Percentiles rank a stretch among this genome's conserved stretches.
phyloP scores from a whole-genome alignment of 768 basidiomycete species.

The Chalciporus pseudorubinellus region DNA sequence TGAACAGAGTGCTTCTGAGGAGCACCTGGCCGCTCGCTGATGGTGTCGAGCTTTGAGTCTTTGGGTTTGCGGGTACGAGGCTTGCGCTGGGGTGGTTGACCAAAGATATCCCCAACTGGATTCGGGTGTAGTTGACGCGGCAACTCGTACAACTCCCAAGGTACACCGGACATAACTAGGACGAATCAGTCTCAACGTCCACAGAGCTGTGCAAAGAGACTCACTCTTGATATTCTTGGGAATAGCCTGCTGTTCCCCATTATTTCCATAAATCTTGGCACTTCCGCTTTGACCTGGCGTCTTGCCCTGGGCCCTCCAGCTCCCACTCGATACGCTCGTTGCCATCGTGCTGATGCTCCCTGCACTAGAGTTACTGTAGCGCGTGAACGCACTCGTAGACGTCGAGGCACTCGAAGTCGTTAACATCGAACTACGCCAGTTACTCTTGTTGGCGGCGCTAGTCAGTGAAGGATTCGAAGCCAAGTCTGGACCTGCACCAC shows the following conservation, averaged over 20 bases:
- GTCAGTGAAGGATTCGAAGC: conserved; percentile 62
- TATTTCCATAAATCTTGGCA: conserved; percentile 12
- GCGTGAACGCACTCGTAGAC: conserved; percentile 70
- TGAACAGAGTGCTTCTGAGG: conserved; percentile 46
- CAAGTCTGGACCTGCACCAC: conserved; percentile 46
- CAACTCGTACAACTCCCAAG: conserved; percentile 69
- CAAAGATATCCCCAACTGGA: conserved; percentile 62
- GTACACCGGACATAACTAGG: conserved; percentile 73
- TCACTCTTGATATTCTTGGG: conserved; percentile 83
- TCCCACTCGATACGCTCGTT: conserved; percentile 72
- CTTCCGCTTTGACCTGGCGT: conserved; percentile 13
- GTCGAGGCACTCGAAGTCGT: conserved; percentile 68
- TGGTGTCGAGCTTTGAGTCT: conserved; percentile 68
- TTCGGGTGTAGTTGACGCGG: conserved; percentile 65
- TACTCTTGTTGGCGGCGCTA: conserved; percentile 38
- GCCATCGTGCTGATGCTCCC: conserved; percentile 78
- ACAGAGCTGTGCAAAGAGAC: conserved; percentile 28
- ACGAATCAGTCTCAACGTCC: background rate
- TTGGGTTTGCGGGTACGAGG: conserved; percentile 65
- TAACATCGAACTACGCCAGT: conserved; percentile 78
- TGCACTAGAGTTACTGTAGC: conserved; percentile 67
- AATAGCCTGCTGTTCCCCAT: conserved; percentile 29
- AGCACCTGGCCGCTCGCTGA: conserved; percentile 61
- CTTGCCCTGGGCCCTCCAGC: conserved; percentile 59
- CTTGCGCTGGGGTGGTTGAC: conserved; percentile 55